Conservation (phyloP, 169 alveolate species). For the Eimeria falciformis region DNA sequence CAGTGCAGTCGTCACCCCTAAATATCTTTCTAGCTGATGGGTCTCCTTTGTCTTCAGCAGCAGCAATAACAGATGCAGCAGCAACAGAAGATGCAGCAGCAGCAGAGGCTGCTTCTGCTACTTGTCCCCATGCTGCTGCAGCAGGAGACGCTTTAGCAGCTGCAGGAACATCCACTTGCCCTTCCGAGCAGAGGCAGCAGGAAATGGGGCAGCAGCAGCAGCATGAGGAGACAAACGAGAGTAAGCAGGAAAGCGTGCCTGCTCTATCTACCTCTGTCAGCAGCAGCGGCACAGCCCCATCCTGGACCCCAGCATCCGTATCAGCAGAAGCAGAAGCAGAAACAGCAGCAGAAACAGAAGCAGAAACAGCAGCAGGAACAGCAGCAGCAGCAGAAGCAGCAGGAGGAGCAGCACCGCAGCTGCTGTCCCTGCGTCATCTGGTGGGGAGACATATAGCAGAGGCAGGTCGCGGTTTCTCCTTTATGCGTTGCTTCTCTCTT, state of each 20-base stretch:
- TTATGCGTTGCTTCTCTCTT: conserved; percentile 32
- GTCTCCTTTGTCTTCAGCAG: background rate
- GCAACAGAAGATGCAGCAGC: conserved; percentile 9
- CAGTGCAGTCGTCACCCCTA: background rate
- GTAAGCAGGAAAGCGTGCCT: background rate
- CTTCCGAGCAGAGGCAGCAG: conserved; percentile 12
- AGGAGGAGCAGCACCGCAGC: conserved; percentile 19
- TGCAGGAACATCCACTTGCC: background rate
- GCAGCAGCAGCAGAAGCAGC: background rate
- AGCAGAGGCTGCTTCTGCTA: background rate
- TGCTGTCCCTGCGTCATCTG: conserved; percentile 35
- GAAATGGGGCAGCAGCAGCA: background rate
- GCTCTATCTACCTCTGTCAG: background rate
- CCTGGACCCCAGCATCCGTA: background rate
- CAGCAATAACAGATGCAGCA: background rate
- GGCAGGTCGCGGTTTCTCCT: conserved; percentile 48
- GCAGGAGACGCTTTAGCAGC: background rate
- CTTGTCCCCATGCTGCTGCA: background rate
- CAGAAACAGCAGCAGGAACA: background rate
- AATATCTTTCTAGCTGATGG: background rate
- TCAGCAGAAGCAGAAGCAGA: background rate
- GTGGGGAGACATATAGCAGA: conserved; percentile 47
- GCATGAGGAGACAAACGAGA: background rate
- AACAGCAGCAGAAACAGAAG: background rate
- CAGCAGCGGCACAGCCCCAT: conserved; percentile 15